Percentiles rank a stretch among this genome's conserved stretches.
phyloP scores from a whole-genome alignment of 345 rosid species.

The Ceriops zippeliana region DNA sequence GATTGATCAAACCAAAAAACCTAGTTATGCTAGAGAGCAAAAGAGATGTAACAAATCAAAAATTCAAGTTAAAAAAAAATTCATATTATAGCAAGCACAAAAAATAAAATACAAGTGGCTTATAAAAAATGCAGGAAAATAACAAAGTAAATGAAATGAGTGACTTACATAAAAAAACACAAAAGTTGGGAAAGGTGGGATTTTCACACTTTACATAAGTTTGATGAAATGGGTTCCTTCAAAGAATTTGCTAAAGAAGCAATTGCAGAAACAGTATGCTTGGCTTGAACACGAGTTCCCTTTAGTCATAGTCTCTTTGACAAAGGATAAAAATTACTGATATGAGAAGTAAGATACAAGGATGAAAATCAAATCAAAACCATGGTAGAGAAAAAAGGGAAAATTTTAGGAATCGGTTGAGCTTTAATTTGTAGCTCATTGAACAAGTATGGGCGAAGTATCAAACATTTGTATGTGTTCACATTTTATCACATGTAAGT shows the following conservation, averaged over 20 bases:
- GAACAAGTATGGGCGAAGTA: no score
- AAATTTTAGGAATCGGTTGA: not conserved
- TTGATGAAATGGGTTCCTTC: slow-evolving; percentile 27
- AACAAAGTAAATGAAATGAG: not conserved
- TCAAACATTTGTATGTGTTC: no score
- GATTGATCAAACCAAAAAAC: not conserved
- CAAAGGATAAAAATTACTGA: slow-evolving; percentile 58
- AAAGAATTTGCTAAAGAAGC: slow-evolving; percentile 60
- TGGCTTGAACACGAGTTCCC: slow-evolving; percentile 80
- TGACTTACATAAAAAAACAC: not conserved
- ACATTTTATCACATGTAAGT: no score
- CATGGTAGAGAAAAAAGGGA: not conserved
- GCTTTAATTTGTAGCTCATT: no score
- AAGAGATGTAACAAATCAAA: not conserved
- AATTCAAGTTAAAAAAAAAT: not conserved
- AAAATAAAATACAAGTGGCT: no score
- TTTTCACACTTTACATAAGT: slow-evolving; percentile 64
- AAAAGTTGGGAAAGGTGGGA: slow-evolving; percentile 8
- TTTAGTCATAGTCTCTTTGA: slow-evolving; percentile 61
- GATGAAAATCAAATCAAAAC: slow-evolving; percentile 1
- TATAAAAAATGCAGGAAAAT: not conserved
- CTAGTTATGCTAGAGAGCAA: not conserved
- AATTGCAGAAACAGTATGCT: slow-evolving; percentile 78
- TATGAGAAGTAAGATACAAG: not conserved
- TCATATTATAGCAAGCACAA: not conserved